Conservation (phyloP, 2,329 filamentous ascomycete genomes). For the Pyrenophora graminea region DNA sequence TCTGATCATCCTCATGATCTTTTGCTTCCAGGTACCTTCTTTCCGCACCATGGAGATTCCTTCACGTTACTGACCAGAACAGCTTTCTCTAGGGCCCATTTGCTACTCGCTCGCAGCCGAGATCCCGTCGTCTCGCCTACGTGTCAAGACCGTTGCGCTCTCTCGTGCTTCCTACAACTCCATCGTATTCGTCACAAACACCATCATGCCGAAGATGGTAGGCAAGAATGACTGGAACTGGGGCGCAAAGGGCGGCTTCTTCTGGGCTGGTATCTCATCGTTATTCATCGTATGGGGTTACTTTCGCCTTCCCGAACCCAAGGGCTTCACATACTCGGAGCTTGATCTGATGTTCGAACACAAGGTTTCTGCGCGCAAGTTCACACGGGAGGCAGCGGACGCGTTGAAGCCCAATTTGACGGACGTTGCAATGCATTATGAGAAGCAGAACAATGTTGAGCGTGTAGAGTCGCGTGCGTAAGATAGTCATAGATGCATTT, state of each 20-base stretch:
- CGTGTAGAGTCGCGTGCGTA: constrained; percentile 22
- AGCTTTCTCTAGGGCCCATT: constrained; percentile 75
- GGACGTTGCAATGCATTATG: constrained; percentile 22
- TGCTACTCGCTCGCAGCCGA: constrained; percentile 86
- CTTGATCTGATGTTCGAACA: constrained; percentile 31
- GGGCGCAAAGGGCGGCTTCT: constrained; percentile 31
- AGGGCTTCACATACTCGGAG: constrained; percentile 28
- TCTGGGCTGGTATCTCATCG: constrained; percentile 27
- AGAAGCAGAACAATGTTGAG: constrained; percentile 24
- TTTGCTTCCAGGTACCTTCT: constrained; percentile 28
- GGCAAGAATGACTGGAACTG: constrained; percentile 32
- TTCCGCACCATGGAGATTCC: rapidly evolving
- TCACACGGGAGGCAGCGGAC: constrained; percentile 26
- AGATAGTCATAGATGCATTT: neutral
- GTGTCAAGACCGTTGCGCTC: constrained; percentile 86
- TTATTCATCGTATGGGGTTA: constrained; percentile 28
- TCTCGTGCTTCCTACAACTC: constrained; percentile 57
- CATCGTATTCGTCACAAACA: constrained; percentile 29
- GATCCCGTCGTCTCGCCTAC: constrained; percentile 76
- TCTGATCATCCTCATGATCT: constrained; percentile 32
- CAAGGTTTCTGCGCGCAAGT: constrained; percentile 30
- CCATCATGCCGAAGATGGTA: constrained; percentile 32
- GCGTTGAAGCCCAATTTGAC: constrained; percentile 22
- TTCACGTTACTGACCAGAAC: constrained; percentile 71
- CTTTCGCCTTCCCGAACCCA: constrained; percentile 30